A percentile compares a stretch with the other conserved stretches of the same genome.
Conservation (phyloP, 1,284 basidiomycete species). For the Pisolithus thermaeus region DNA sequence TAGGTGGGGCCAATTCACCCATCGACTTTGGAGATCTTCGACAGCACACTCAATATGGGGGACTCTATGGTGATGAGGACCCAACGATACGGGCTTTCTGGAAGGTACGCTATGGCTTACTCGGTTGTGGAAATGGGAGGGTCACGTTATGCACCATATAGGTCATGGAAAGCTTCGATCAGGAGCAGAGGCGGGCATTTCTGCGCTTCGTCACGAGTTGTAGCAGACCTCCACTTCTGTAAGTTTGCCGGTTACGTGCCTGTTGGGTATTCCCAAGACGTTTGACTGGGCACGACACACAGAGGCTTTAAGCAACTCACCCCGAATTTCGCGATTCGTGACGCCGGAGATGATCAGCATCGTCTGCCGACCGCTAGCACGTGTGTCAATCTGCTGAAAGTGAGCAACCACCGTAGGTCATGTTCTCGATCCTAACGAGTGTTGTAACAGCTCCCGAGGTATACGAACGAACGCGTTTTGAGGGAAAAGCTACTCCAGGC, state of each 20-base stretch:
- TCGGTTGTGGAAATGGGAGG: slow-evolving; percentile 11
- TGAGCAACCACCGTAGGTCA: slow-evolving; percentile 18
- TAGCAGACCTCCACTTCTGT: slow-evolving; percentile 82
- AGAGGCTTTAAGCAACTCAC: slow-evolving; percentile 85
- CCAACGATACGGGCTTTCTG: slow-evolving; percentile 73
- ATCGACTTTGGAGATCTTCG: slow-evolving; percentile 82
- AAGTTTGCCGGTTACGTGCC: slow-evolving; percentile 20
- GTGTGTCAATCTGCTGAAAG: slow-evolving; percentile 86
- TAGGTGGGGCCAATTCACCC: slow-evolving; percentile 79
- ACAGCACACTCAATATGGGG: slow-evolving; percentile 72
- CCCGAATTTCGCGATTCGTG: slow-evolving; percentile 82
- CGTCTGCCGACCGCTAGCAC: slow-evolving; percentile 79
- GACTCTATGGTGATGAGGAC: slow-evolving; percentile 65
- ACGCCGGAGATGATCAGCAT: slow-evolving; percentile 65
- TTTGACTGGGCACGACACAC: slow-evolving; percentile 1
- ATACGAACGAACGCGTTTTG: slow-evolving; percentile 56
- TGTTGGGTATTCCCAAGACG: neutral
- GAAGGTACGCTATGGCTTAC: slow-evolving; percentile 44
- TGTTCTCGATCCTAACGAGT: neutral
- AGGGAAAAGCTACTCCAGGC: slow-evolving; percentile 81
- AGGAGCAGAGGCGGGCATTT: slow-evolving; percentile 66
- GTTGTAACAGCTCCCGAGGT: slow-evolving; percentile 56
- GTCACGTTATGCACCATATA: slow-evolving; percentile 26
- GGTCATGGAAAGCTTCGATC: slow-evolving; percentile 70
- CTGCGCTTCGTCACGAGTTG: slow-evolving; percentile 90